phyloP scores from a whole-genome alignment of 2,329 filamentous ascomycete genomes.

The Diaporthe helianthi region DNA sequence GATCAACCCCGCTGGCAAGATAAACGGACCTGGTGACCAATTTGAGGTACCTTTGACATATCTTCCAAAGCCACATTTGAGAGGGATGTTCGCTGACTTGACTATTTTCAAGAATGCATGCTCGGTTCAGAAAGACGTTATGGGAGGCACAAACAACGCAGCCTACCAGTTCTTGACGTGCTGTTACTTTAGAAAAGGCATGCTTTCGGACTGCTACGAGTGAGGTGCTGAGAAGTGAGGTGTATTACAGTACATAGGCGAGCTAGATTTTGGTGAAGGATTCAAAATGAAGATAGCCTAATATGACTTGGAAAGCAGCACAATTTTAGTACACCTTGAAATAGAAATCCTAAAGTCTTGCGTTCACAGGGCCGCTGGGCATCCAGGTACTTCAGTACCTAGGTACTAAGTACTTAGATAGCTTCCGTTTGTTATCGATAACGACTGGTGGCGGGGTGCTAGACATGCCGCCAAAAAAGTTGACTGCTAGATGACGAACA shows the following conservation, averaged over 20 bases:
- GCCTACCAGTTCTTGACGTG: conserved; percentile 7
- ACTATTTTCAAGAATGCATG: background rate
- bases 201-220: background rate
- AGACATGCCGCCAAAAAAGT: conserved; percentile 2
- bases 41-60: background rate
- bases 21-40: background rate
- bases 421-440: conserved; percentile 1
- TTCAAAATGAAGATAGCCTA: no score
- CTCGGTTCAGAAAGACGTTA: background rate
- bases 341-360: no score
- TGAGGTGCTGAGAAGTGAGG: background rate
- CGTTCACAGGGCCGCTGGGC: no score
- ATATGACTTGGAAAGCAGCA: no score
- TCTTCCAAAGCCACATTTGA: fast-evolving
- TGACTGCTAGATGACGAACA: no score
- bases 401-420: no score
- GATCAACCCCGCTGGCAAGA: background rate
- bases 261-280: no score
- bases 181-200: background rate
- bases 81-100: background rate
- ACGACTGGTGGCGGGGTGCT: background rate
- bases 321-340: no score
- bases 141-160: background rate
- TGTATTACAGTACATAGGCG: background rate
- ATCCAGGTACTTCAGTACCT: no score